Evolutionary conservation across 2,329 filamentous ascomycete genomes (phyloP).

Genomic region (Cordyceps tenuipes): DNA sequence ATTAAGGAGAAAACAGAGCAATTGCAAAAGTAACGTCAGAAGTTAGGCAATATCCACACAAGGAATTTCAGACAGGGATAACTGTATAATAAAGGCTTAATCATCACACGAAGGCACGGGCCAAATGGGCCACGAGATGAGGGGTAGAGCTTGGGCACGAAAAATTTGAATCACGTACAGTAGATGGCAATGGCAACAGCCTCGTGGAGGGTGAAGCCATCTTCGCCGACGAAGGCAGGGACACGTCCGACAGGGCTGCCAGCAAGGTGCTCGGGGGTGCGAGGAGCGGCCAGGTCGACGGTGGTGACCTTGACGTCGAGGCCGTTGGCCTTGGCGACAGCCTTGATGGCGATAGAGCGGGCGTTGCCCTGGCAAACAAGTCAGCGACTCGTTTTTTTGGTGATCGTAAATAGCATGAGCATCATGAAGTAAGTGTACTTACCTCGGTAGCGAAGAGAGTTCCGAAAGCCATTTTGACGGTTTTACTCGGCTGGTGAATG

Average conservation of each 20-base stretch:
- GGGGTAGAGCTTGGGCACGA: constrained; percentile 12
- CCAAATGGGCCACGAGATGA: constrained; percentile 20
- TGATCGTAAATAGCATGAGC: constrained; percentile 10
- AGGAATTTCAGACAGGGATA: constrained; percentile 94
- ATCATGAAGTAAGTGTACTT: constrained; percentile 23
- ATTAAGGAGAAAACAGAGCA: constrained; percentile 19
- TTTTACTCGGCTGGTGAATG: constrained; percentile 19
- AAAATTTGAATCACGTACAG: constrained; percentile 57
- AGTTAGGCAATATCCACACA: constrained; percentile 88
- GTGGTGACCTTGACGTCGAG: constrained; percentile 82
- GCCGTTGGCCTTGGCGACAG: constrained; percentile 95
- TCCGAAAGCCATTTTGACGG: constrained; percentile 82
- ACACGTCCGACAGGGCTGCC: constrained; percentile 84
- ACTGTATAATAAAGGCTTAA: constrained; percentile 70
- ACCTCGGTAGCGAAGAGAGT: constrained; percentile 89
- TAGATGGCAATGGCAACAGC: constrained; percentile 94
- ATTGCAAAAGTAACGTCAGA: constrained; percentile 47
- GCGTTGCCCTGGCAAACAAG: constrained; percentile 62
- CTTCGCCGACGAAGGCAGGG: constrained; percentile 83
- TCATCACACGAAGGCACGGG: constrained; percentile 50
- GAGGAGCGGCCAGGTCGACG: constrained; percentile 55
- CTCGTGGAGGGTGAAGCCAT: constrained; percentile 86
- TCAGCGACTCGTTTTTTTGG: constrained; percentile 25
- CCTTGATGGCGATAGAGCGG: constrained; percentile 80
- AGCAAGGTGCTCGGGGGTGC: constrained; percentile 68